phyloP scores from a whole-genome alignment of 345 rosid genomes.

The Conringia planisiliqua region DNA sequence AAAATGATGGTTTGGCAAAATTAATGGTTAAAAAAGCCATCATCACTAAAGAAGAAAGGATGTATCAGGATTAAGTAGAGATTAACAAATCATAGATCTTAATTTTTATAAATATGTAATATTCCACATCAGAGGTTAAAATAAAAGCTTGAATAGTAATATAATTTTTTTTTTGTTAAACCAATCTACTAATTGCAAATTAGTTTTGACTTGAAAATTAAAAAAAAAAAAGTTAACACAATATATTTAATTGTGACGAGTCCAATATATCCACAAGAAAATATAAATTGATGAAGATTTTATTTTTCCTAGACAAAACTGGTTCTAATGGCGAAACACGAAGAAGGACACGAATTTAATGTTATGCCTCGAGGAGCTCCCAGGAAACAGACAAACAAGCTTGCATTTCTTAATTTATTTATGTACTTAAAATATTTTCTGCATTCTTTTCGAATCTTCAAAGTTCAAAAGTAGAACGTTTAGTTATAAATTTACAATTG shows the following conservation, averaged over 20 bases:
- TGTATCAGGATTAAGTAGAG: no score
- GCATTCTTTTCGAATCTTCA: slow-evolving; percentile 17
- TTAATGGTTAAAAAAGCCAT: no score
- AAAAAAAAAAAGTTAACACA: no score
- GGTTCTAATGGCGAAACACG: slow-evolving; percentile 21
- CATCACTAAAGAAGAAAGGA: no score
- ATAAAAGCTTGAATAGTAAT: no score
- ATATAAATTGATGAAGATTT: neutral
- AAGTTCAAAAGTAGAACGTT: neutral
- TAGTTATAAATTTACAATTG: neutral
- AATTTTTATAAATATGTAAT: no score
- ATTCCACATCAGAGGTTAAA: no score
- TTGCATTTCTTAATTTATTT: neutral
- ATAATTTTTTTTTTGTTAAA: no score
- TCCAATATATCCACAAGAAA: neutral
- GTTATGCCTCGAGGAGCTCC: slow-evolving; percentile 24
- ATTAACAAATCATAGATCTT: no score
- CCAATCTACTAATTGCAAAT: no score
- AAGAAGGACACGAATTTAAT: slow-evolving; percentile 29
- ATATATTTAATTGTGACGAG: neutral
- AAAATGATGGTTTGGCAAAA: no score
- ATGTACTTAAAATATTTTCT: neutral
- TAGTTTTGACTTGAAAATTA: no score
- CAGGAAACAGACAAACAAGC: slow-evolving; percentile 20
- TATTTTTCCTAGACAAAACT: neutral